Base-by-base conservation (phyloP, 306 rosid genomes). In the Castanea crenata region DNA sequence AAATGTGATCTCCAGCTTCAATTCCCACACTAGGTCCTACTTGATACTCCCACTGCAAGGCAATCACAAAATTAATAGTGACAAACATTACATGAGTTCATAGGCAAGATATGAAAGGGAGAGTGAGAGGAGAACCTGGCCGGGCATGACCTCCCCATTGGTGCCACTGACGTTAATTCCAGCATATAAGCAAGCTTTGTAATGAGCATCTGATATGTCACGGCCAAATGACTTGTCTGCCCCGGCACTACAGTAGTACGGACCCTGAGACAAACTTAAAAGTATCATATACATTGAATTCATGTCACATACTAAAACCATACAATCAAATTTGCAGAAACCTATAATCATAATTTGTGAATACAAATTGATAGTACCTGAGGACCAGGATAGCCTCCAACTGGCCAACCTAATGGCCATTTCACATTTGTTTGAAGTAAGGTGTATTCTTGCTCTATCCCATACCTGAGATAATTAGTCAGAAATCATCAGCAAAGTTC, bases 71-170 rank as follows among this genome's bases (percentile, higher is more conserved):
- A 34, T 79, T 75, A 81, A 81, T 65, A 46, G 58, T 25, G 19
- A 74, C 75, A 75, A 79, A 71, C 7, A 63, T 54, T 31, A 79
- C 44, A 74, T 15, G 73, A 72, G 74, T 78, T 79, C 73, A 54
- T 76, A 56, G 81, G 71, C 44, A 64, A 63, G 38, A 71, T 27
- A 71, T 56, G 75, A 80, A 72, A 64, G 57, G 80, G 74, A n/a
- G n/a, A n/a, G n/a, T 52, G 44, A 81, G 82, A 82, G 35, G 38
- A 81, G 73, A 83, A 96, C 99, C 98, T 96, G 99, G 71, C 99
- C 99, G 73, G 99, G 99, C 99, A 96, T 96, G 76, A 96, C 99
- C 85, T 96, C 99, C 70, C 98, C 98, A 56, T 96, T 96, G 89
- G 99, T 96, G 18, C 99, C 99, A 83, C 98, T 87, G 56, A 96